Conservation (phyloP, 1,284 basidiomycete genomes). For the Trichosporon inkin region DNA sequence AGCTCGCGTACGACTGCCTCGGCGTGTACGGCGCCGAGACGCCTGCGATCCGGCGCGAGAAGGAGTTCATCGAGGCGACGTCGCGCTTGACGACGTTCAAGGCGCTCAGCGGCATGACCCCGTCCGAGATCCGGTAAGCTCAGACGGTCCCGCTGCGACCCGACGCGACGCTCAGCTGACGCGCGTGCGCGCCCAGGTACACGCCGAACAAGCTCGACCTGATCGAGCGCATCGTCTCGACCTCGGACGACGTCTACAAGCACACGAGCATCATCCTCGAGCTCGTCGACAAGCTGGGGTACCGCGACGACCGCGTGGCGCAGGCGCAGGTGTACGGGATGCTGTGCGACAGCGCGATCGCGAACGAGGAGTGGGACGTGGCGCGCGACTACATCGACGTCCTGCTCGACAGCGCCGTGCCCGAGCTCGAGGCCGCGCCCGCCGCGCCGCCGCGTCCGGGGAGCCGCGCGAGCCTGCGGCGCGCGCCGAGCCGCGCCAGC, state of each 20-base stretch:
- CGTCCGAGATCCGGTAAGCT: constrained; percentile 74
- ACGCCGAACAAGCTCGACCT: constrained; percentile 75
- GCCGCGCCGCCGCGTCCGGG: background rate
- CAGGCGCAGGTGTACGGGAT: constrained; percentile 78
- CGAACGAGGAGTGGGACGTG: constrained; percentile 67
- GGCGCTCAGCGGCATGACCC: constrained; percentile 69
- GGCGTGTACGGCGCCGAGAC: constrained; percentile 72
- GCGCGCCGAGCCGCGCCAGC: background rate
- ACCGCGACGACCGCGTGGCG: constrained; percentile 62
- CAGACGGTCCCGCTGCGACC: no score
- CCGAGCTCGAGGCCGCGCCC: constrained; percentile 6
- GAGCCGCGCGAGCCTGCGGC: background rate
- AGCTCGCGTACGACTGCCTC: constrained; percentile 79
- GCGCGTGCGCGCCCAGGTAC: constrained; percentile 53
- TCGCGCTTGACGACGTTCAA: constrained; percentile 60
- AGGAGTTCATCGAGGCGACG: constrained; percentile 91
- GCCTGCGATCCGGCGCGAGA: constrained; percentile 63
- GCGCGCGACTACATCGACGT: constrained; percentile 67
- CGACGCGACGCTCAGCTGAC: background rate
- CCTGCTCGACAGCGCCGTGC: constrained; percentile 63
- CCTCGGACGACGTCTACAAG: constrained; percentile 76
- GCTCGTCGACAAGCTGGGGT: constrained; percentile 79
- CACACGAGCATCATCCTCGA: constrained; percentile 86
- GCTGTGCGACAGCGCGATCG: constrained; percentile 77
- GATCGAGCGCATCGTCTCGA: constrained; percentile 72